Evolutionary conservation across 2,329 filamentous ascomycete genomes (phyloP).

Genomic region (Chaetomiaceae sp.): DNA sequence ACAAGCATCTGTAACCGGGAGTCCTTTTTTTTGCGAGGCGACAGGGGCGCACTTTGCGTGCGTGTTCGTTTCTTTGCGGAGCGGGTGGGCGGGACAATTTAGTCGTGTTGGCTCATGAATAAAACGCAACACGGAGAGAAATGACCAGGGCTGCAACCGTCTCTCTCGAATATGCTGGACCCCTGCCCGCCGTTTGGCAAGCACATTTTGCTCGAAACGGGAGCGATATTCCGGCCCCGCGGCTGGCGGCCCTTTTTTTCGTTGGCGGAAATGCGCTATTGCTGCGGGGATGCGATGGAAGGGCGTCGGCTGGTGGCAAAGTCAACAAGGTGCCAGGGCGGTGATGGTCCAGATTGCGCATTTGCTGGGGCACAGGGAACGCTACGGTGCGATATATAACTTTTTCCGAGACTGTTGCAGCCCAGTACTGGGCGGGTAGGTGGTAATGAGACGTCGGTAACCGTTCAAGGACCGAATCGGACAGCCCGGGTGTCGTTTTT

Average conservation of each 20-base stretch:
- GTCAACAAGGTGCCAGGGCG: neutral
- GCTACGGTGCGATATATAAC: slow-evolving; percentile 19
- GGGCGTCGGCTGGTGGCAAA: slow-evolving; percentile 17
- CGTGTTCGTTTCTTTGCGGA: neutral
- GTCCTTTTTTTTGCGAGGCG: neutral
- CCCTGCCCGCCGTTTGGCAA: neutral
- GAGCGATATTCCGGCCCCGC: neutral
- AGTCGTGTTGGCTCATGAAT: neutral
- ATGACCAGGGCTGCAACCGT: slow-evolving; percentile 5
- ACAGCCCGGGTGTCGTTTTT: neutral
- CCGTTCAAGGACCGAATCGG: slow-evolving; percentile 1
- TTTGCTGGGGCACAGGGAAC: neutral
- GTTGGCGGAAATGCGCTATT: slow-evolving; percentile 12
- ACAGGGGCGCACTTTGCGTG: slow-evolving; percentile 3
- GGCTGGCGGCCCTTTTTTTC: neutral
- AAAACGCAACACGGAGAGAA: neutral
- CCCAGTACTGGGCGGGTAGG: neutral
- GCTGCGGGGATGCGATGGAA: slow-evolving; percentile 23
- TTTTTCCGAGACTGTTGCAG: slow-evolving; percentile 12
- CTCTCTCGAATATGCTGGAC: neutral
- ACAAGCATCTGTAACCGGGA: neutral
- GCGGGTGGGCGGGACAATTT: neutral
- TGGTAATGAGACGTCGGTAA: slow-evolving; percentile 14
- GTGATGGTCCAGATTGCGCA: neutral
- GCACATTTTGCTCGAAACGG: neutral